These are phyloP conservation scores for Diaporthe vaccinii DNA, from an alignment of 2,329 filamentous ascomycete species.

Conservation along the genomic window DNA sequence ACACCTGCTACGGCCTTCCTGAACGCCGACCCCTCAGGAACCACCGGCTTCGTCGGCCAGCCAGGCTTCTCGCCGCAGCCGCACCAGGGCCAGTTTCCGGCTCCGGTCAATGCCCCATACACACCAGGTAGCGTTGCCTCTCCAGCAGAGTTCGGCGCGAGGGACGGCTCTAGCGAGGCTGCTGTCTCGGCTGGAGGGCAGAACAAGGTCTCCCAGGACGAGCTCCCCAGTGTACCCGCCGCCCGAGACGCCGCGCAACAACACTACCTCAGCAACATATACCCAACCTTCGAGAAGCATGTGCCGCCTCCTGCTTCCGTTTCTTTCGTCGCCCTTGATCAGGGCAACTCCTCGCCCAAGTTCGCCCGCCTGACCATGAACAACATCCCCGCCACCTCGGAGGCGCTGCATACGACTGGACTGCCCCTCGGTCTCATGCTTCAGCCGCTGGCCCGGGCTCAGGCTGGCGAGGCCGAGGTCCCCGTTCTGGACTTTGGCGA, in stretches of 20 bases:
- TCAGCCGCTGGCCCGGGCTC: slow-evolving; percentile 87
- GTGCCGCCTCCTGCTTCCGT: slow-evolving; percentile 89
- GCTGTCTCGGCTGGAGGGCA: slow-evolving; percentile 74
- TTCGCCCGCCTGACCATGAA: slow-evolving; percentile 93
- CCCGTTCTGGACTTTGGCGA: slow-evolving; percentile 97
- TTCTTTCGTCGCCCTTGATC: slow-evolving; percentile 93
- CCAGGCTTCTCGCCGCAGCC: slow-evolving; percentile 57
- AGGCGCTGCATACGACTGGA: slow-evolving; percentile 83
- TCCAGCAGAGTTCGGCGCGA: slow-evolving; percentile 61
- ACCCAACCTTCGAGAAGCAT: slow-evolving; percentile 95
- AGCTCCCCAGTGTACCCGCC: slow-evolving; percentile 90
- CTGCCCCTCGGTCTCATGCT: slow-evolving; percentile 89
- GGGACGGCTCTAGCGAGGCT: slow-evolving; percentile 56
- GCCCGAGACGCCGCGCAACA: slow-evolving; percentile 86
- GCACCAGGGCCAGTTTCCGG: slow-evolving; percentile 70
- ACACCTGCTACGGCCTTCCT: slow-evolving; percentile 70
- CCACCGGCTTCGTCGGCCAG: slow-evolving; percentile 59
- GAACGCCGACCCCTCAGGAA: slow-evolving; percentile 65
- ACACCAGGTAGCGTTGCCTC: slow-evolving; percentile 57
- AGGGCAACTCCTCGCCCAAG: slow-evolving; percentile 96
- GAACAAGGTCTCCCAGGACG: slow-evolving; percentile 87
- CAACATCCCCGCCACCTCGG: slow-evolving; percentile 87
- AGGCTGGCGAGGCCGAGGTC: slow-evolving; percentile 87
- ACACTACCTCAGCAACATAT: slow-evolving; percentile 88
- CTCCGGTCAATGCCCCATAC: slow-evolving; percentile 67